Conservation (phyloP, 352 stramenopile genomes). For the Globisporangium acanthophoron region DNA sequence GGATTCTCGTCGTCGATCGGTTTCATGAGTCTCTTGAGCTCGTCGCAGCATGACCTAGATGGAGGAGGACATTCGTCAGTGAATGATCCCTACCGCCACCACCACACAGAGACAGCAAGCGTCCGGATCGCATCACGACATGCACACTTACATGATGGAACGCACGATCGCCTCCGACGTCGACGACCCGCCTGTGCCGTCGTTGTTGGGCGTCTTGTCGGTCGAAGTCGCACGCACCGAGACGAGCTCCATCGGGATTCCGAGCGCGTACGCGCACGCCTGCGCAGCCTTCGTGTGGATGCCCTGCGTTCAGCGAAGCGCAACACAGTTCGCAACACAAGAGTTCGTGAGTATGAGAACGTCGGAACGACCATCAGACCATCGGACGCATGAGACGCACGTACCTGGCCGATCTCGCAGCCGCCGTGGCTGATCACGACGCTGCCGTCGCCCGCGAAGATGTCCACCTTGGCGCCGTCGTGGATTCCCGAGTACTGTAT, state of each 20-base stretch:
- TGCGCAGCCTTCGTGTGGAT: slow-evolving; percentile 67
- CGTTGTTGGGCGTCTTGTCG: slow-evolving; percentile 40
- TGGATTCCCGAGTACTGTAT: slow-evolving; percentile 89
- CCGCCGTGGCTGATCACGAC: slow-evolving; percentile 94
- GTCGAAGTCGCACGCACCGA: slow-evolving; percentile 40
- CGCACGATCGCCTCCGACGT: slow-evolving; percentile 50
- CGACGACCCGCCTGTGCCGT: slow-evolving; percentile 38
- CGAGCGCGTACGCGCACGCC: slow-evolving; percentile 39
- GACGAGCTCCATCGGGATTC: slow-evolving; percentile 33
- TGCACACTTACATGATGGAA: slow-evolving; percentile 22
- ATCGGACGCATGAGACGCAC: slow-evolving; percentile 16
- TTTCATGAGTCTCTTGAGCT: slow-evolving; percentile 33
- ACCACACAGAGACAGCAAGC: not conserved
- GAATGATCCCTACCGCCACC: not conserved
- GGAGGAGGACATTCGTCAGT: slow-evolving; percentile 10
- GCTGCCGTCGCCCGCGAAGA: slow-evolving; percentile 83
- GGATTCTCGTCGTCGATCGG: slow-evolving; percentile 17
- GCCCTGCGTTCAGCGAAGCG: slow-evolving; percentile 20
- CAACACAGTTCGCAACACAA: not conserved
- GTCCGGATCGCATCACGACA: not conserved
- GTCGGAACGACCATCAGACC: not conserved
- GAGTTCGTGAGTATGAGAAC: not conserved
- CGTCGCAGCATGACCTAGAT: slow-evolving; percentile 32
- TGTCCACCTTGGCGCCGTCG: slow-evolving; percentile 29
- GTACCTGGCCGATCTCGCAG: slow-evolving; percentile 96